Base-by-base conservation (phyloP, 2,329 filamentous ascomycete genomes). In the Colletotrichum destructivum region DNA sequence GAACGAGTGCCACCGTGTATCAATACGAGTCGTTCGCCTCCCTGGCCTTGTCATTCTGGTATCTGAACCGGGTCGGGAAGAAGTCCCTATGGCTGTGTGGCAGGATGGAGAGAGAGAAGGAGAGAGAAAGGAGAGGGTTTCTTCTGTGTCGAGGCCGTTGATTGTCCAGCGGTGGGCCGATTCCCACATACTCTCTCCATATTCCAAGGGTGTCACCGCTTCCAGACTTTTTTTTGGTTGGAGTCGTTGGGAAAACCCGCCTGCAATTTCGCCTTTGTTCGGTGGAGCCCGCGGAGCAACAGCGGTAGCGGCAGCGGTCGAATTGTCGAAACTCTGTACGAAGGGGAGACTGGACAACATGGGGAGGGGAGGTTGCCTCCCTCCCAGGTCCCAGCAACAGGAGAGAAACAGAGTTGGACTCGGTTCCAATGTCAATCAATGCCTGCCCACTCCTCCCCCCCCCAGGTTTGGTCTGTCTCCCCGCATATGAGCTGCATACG, bases 401-500 rank as follows among this genome's bases (percentile, higher is more conserved):
- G 21, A 52, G 8, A 38, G 38, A 44, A 31, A 18, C 51, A 54
- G 26, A 54, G 51, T 31, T 31, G 16, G 23, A 13, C 46, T 21
- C 44, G 12, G n/a, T 26, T 4, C 3, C 26, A 9, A 42, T 38
- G 38, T 26, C 31, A 11, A 35, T 35, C 31, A 35, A 35, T 35
- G 1, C 31, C 31, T 8, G 9, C 1, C 9, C 31, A 35, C 31
- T 9, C 31, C 5, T 9, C 35, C 40, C 18, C 38, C 44, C 55
- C 63, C 56, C 56, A 26, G 49, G 47, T 38, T 38, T n/a, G 35
- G 35, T 15, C 42, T 31, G 44, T 15, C 42, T 31, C 62, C 54
- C 61, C 23, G 40, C 26, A 57, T 11, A 9, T 21, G 4, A 60
- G 26, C 35, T 46, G 35, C 61, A 46, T 66, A 15, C 40, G 42